Evolutionary conservation across 2,329 filamentous ascomycete genomes (phyloP).

Genomic region (Ustulina deusta): DNA sequence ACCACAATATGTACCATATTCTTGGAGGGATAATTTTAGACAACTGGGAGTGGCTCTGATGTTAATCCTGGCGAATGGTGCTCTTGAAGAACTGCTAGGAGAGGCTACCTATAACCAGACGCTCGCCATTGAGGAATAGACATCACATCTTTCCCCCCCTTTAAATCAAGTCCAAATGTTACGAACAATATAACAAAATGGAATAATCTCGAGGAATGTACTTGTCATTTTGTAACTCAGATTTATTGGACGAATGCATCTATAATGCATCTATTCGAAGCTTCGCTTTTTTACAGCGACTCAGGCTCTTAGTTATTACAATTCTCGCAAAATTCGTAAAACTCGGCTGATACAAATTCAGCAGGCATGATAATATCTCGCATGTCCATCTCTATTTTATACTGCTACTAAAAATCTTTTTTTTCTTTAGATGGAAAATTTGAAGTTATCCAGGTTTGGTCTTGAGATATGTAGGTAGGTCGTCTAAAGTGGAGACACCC

Average conservation of each 20-base stretch:
- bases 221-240: not conserved
- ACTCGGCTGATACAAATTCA: not conserved
- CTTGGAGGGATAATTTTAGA: not conserved
- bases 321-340: not conserved
- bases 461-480: not conserved
- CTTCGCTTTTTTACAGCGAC: no score
- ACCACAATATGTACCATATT: not conserved
- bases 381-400: not conserved
- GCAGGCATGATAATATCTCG: not conserved
- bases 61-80: not conserved
- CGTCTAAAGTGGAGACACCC: slow-evolving; percentile 9
- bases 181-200: no score
- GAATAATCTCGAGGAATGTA: no score
- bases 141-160: no score
- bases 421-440: not conserved
- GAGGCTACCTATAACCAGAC: not conserved
- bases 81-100: not conserved
- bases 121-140: no score
- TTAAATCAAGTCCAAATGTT: no score
- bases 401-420: not conserved
- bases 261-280: not conserved
- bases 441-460: not conserved
- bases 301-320: not conserved
- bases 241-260: not conserved
- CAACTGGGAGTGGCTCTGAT: not conserved